Conservation (phyloP, 2,329 filamentous ascomycete genomes). For the Cladosporium oxysporum region DNA sequence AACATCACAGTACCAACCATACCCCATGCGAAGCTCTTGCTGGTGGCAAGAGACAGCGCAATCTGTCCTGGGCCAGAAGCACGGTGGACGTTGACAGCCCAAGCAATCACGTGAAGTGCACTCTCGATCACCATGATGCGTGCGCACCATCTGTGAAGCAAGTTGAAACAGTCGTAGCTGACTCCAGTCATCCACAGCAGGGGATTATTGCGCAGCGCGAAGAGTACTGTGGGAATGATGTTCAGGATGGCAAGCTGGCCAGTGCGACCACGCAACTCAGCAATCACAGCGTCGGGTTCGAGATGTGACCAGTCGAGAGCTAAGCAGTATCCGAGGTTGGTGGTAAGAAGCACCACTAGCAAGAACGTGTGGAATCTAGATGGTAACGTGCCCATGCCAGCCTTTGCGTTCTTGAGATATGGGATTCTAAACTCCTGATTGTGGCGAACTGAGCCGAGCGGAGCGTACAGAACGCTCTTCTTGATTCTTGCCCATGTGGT, state of each 20-base stretch:
- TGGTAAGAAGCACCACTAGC: constrained; percentile 65
- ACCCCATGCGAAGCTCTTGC: constrained; percentile 67
- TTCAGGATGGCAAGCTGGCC: constrained; percentile 85
- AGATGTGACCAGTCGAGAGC: constrained; percentile 61
- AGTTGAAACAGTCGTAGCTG: constrained; percentile 96
- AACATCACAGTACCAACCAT: constrained; percentile 63
- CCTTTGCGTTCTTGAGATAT: constrained; percentile 58
- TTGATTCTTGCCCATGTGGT: constrained; percentile 59
- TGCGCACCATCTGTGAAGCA: constrained; percentile 81
- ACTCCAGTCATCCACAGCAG: constrained; percentile 79
- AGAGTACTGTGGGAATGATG: constrained; percentile 85
- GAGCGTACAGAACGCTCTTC: constrained; percentile 68
- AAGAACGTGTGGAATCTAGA: constrained; percentile 75
- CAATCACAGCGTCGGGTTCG: constrained; percentile 59
- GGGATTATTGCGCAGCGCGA: constrained; percentile 91
- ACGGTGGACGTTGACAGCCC: constrained; percentile 65
- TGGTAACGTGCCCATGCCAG: constrained; percentile 77
- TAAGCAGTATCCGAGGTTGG: constrained; percentile 77
- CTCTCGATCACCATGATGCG: constrained; percentile 70
- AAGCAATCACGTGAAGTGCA: constrained; percentile 70
- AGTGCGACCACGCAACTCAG: constrained; percentile 81
- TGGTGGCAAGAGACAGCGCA: constrained; percentile 54
- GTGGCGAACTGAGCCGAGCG: constrained; percentile 72
- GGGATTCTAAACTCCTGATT: constrained; percentile 73
- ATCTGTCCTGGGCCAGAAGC: constrained; percentile 65